Percentiles rank a stretch among this genome's conserved stretches.
phyloP scores from a whole-genome alignment of 805 yeast genomes.

The Candida sithepensis region DNA sequence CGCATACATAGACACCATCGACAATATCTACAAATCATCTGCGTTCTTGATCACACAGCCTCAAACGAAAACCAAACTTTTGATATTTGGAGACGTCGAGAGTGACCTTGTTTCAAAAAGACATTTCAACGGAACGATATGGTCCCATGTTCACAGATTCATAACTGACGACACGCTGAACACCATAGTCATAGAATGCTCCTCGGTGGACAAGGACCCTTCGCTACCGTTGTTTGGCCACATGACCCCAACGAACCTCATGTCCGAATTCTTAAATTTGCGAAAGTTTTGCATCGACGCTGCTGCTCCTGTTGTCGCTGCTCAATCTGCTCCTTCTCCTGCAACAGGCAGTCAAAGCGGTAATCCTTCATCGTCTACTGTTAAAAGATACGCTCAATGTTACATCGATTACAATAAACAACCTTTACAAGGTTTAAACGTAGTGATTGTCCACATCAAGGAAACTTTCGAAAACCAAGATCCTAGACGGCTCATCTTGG shows the following conservation, averaged over 20 bases:
- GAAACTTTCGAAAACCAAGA: slow-evolving; percentile 39
- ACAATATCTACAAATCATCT: slow-evolving; percentile 42
- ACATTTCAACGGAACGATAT: slow-evolving; percentile 40
- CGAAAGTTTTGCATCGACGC: slow-evolving; percentile 21
- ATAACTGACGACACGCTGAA: slow-evolving; percentile 39
- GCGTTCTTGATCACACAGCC: slow-evolving; percentile 51
- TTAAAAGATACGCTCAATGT: slow-evolving; percentile 2
- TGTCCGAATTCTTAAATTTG: slow-evolving; percentile 47
- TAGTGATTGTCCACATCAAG: slow-evolving; percentile 54
- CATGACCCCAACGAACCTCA: slow-evolving; percentile 61
- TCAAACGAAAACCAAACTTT: slow-evolving; percentile 34
- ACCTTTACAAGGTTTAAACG: slow-evolving; percentile 41
- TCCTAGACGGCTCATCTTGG: slow-evolving; percentile 55
- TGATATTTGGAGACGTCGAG: slow-evolving; percentile 85
- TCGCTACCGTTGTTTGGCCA: slow-evolving; percentile 70
- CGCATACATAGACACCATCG: slow-evolving; percentile 20
- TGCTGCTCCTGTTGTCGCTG: no score
- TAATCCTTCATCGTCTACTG: no score
- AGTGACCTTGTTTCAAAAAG: slow-evolving; percentile 49
- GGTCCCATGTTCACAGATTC: slow-evolving; percentile 52
- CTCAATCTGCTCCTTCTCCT: no score
- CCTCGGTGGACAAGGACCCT: slow-evolving; percentile 45
- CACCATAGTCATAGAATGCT: slow-evolving; percentile 76
- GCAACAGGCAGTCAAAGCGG: no score
- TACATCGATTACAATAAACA: slow-evolving; percentile 18